Evolutionary conservation across 78 protist genomes (phyloP).

Genomic region (Cavenderia fasciculata): DNA sequence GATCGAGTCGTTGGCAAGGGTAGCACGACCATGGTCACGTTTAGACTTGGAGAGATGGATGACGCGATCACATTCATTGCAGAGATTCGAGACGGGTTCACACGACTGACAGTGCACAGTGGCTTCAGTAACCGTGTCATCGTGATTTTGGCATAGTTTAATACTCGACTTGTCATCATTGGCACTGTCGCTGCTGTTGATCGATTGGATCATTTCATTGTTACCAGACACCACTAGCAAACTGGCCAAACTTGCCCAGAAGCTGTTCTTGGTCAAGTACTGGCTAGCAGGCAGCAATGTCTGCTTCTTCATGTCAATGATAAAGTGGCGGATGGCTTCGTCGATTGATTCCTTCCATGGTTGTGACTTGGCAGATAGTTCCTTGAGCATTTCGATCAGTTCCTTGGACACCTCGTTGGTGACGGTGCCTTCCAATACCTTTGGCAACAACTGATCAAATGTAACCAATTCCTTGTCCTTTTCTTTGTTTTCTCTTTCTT

Average conservation of each 20-base stretch:
- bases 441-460: neutral
- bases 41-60: constrained; percentile 23
- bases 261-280: neutral
- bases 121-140: constrained; percentile 45
- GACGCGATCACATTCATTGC: constrained; percentile 53
- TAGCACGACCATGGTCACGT: constrained; percentile 9
- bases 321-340: neutral
- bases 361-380: constrained; percentile 5
- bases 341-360: constrained; percentile 33
- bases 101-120: neutral
- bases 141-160: constrained; percentile 49
- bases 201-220: neutral
- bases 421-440: constrained; percentile 1
- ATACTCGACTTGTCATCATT: neutral
- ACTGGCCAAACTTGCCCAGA: constrained; percentile 23
- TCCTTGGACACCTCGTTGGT: neutral
- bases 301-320: neutral
- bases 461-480: too few relatives aligned
- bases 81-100: constrained; percentile 35
- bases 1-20: constrained; percentile 30
- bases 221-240: constrained; percentile 11
- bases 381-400: neutral
- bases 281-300: neutral
- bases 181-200: neutral
- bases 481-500: too few relatives aligned